These are phyloP conservation scores for Leccinum subspadiceum DNA, from an alignment of 1,284 basidiomycete species.

Conservation along the genomic window DNA sequence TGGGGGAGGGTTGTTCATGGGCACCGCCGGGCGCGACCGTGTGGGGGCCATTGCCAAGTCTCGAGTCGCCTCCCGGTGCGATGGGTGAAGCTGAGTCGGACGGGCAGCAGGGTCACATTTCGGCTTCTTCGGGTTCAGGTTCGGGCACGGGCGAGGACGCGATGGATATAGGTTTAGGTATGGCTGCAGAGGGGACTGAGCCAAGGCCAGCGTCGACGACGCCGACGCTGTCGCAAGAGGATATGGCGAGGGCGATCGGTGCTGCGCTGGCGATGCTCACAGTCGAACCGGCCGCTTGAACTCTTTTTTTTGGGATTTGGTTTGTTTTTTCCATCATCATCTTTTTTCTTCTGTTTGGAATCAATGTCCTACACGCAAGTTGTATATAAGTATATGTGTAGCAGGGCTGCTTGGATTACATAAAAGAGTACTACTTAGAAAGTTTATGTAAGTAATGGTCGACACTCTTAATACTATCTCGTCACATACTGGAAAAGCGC, in stretches of 20 bases:
- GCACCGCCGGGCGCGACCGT: conserved; percentile 10
- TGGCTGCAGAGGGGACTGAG: background rate
- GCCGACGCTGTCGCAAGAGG: conserved; percentile 17
- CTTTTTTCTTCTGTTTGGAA: background rate
- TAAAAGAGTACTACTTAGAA: background rate
- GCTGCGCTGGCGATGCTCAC: conserved; percentile 23
- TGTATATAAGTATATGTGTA: background rate
- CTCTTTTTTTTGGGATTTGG: background rate
- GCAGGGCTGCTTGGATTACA: background rate
- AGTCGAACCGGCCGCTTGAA: conserved; percentile 1
- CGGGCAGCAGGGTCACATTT: background rate
- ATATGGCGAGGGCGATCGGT: conserved; percentile 23
- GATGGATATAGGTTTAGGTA: background rate
- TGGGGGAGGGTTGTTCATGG: conserved; percentile 31
- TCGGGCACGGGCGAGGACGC: background rate
- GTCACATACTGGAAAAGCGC: background rate
- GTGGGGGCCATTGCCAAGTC: background rate
- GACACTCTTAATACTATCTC: background rate
- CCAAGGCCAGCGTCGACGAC: conserved; percentile 1
- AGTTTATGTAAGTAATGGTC: background rate
- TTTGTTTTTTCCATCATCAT: background rate
- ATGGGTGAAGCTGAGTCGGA: background rate
- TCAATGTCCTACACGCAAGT: conserved; percentile 1
- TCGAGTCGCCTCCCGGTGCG: background rate
- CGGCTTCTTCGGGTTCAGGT: background rate